A percentile compares a stretch with the other conserved stretches of the same genome.
Conservation (phyloP, 176 grass and related monocot species). For the Aegilops speltoides region DNA sequence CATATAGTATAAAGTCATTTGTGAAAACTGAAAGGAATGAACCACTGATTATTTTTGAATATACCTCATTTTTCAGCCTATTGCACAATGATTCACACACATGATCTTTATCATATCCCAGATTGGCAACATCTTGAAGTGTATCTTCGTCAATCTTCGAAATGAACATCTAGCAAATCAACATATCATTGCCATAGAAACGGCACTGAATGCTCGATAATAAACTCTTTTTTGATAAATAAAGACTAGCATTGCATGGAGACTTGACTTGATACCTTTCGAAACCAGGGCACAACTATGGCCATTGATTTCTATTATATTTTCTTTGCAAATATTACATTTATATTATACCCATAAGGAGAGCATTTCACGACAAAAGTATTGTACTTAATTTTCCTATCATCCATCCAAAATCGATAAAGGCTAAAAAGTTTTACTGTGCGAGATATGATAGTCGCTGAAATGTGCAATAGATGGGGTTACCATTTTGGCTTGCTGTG, state of each 20-base stretch:
- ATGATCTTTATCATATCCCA: conserved; percentile 82
- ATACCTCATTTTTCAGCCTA: conserved; percentile 86
- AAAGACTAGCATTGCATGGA: conserved; percentile 1
- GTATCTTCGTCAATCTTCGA: conserved; percentile 88
- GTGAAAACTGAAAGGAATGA: background rate
- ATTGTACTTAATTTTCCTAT: background rate
- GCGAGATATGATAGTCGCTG: background rate
- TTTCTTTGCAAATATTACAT: background rate
- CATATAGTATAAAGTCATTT: conserved; percentile 32
- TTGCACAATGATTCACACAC: conserved; percentile 75
- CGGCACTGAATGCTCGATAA: background rate
- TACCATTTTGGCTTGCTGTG: conserved; percentile 84
- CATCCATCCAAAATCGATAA: background rate
- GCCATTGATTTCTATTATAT: conserved; percentile 3
- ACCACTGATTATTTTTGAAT: conserved; percentile 11
- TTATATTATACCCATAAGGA: background rate
- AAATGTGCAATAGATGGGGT: background rate
- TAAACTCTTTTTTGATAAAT: background rate
- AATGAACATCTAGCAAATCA: conserved; percentile 28
- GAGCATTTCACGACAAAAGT: background rate
- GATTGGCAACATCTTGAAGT: conserved; percentile 68
- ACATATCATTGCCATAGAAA: conserved; percentile 17
- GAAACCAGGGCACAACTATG: background rate
- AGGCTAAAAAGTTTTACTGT: background rate
- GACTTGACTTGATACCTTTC: background rate